Evolutionary conservation across 306 rosid species (phyloP).

Genomic region (Lablab purpureus): DNA sequence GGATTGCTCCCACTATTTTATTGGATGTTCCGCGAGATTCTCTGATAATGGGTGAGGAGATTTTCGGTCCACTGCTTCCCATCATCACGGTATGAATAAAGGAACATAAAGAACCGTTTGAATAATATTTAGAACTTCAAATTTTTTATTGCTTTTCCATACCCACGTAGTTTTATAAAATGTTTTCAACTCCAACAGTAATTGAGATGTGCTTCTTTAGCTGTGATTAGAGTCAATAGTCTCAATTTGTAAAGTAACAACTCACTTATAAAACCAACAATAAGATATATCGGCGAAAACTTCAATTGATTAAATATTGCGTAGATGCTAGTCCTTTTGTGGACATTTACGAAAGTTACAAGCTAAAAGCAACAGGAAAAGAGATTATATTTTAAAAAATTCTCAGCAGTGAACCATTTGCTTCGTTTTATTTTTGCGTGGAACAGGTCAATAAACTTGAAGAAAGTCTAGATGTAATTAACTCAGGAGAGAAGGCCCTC

Average conservation of each 20-base stretch:
- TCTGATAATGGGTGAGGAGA: slow-evolving; percentile 83
- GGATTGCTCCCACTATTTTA: slow-evolving; percentile 88
- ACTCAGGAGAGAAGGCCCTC: slow-evolving; percentile 87
- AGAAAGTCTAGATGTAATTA: slow-evolving; percentile 78
- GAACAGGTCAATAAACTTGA: slow-evolving; percentile 83
- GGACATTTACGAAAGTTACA: too few relatives aligned
- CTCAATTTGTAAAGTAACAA: not conserved
- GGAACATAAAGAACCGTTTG: not conserved
- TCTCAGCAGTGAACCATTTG: slow-evolving; percentile 2
- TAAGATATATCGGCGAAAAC: not conserved
- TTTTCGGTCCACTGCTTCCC: slow-evolving; percentile 96
- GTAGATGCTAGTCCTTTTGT: not conserved
- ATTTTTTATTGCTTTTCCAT: slow-evolving; percentile 16
- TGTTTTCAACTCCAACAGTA: not conserved
- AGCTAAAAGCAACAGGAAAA: too few relatives aligned
- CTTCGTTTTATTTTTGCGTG: slow-evolving; percentile 13
- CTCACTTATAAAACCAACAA: not conserved
- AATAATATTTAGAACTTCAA: not conserved
- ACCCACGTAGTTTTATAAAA: not conserved
- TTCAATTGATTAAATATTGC: not conserved
- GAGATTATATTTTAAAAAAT: not conserved
- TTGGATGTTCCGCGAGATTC: slow-evolving; percentile 85
- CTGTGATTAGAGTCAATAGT: too few relatives aligned
- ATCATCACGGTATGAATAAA: slow-evolving; percentile 74
- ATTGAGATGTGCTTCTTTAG: too few relatives aligned